A percentile compares a stretch with the other conserved stretches of the same genome.
Evolutionary conservation across 495 filamentous ascomycete species (phyloP).

Genomic region (Jackrogersella minutella): DNA sequence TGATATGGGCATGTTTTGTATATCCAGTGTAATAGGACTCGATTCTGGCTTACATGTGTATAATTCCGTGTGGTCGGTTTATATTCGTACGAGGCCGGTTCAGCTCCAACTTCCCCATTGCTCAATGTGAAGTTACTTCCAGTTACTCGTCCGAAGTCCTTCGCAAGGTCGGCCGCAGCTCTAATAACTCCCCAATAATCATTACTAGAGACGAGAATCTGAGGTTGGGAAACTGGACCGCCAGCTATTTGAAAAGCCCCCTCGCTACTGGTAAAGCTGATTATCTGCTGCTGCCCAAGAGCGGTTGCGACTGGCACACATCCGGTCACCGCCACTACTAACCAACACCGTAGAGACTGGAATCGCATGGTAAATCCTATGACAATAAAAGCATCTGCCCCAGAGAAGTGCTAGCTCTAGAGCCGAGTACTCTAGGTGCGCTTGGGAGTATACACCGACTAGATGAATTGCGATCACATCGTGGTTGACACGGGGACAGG

Average conservation of each 20-base stretch:
- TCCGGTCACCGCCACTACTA: constrained; percentile 13
- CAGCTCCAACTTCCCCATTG: constrained; percentile 53
- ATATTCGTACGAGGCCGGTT: constrained; percentile 52
- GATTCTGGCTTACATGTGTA: constrained; percentile 49
- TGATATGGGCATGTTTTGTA: background rate
- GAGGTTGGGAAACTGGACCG: constrained; percentile 51
- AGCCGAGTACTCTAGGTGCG: background rate
- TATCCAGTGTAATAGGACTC: background rate
- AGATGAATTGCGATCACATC: background rate
- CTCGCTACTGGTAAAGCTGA: constrained; percentile 55
- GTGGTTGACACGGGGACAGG: background rate
- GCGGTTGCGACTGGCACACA: constrained; percentile 46
- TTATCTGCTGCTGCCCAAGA: constrained; percentile 64
- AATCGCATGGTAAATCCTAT: constrained; percentile 11
- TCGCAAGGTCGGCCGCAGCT: constrained; percentile 69
- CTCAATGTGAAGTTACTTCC: constrained; percentile 66
- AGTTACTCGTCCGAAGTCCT: constrained; percentile 76
- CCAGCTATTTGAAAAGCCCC: constrained; percentile 57
- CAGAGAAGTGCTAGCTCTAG: background rate
- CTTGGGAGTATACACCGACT: background rate
- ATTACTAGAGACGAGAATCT: constrained; percentile 60
- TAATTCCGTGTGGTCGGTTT: constrained; percentile 56
- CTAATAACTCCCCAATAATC: constrained; percentile 75
- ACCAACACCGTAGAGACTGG: background rate
- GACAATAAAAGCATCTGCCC: background rate